Conservation (phyloP, 768 basidiomycete genomes). For the Trametes gibbosa region DNA sequence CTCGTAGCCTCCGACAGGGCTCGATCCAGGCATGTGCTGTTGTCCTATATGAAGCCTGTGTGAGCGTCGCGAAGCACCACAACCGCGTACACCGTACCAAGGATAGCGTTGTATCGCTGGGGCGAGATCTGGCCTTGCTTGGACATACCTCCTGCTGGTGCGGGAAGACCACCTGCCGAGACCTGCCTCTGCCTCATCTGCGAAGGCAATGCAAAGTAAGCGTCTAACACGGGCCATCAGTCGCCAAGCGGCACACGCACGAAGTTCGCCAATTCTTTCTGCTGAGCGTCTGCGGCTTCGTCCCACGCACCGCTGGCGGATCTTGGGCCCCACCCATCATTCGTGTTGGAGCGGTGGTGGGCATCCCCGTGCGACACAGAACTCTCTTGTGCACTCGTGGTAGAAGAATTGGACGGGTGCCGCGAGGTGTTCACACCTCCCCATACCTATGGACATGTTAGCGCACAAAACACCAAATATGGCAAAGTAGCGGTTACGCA, state of each 20-base stretch:
- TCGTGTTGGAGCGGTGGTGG: conserved; percentile 44
- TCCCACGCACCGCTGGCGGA: conserved; percentile 60
- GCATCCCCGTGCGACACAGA: conserved; percentile 44
- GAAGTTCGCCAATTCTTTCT: conserved; percentile 48
- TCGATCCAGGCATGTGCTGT: conserved; percentile 18
- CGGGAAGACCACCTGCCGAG: conserved; percentile 9
- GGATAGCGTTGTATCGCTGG: conserved; percentile 48
- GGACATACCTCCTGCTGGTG: conserved; percentile 26
- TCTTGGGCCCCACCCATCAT: conserved; percentile 53
- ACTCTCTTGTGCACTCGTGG: conserved; percentile 49
- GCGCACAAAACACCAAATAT: conserved; percentile 1
- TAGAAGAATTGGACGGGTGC: conserved; percentile 63
- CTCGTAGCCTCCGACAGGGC: conserved; percentile 33
- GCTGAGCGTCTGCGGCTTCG: conserved; percentile 47
- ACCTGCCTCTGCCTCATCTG: conserved; percentile 19
- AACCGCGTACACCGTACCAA: conserved; percentile 36
- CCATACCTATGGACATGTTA: conserved; percentile 52
- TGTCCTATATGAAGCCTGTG: conserved; percentile 18
- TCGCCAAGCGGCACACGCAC: conserved; percentile 32
- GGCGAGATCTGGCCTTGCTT: conserved; percentile 54
- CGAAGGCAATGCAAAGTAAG: background rate
- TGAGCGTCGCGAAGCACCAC: conserved; percentile 16
- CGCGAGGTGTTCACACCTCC: conserved; percentile 46
- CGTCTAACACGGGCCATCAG: background rate
- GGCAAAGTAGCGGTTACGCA: conserved; percentile 30